Base-by-base conservation (phyloP, 345 rosid species). In the Linum trigynum region DNA sequence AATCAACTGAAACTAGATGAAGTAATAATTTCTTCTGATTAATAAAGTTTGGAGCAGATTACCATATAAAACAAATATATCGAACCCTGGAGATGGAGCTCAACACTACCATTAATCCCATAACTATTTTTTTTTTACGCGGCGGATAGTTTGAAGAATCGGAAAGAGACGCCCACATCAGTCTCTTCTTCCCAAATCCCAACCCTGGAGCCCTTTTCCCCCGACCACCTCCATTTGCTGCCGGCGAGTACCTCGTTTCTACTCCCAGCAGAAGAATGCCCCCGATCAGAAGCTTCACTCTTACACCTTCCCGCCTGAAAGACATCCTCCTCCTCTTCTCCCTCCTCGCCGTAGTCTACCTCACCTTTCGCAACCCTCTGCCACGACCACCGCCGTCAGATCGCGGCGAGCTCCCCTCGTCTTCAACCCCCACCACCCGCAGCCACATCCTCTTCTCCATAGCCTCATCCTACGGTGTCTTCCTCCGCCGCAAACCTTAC, bases 391-490 rank as follows among this genome's bases (percentile, higher is more conserved):
- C 7, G 57, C 76, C 37, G 11, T 3, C 66, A 0, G 3, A 72
- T 8, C 50, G 50, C 40, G 32, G 48, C 65, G 65, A 32, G 0
- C 23, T 32, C 38, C 48, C 45, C 3, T 4, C 7, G 3, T 43
- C 50, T 55, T 3, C 67, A 7, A 39, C 59, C 5, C 51, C 79
- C 58, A 58, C 63, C 45, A 78, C 82, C 35, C 84, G 82, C 53
- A 79, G 83, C 71, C 88, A 81, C 70, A 42, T 94, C 59, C 75
- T 90, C 71, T 90, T 85, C 81, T 78, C 91, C 36, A 80, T 94
- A 56, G 96, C 96, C 35, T 83, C 91, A 17, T 88, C 96, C 37
- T 73, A 80, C 70, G 68, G 69, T 35, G 86, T 95, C 56, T 83
- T 80, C 71, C 63, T 74, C 77, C 81, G 77, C 65, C 92, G 97